Base-by-base conservation (phyloP, 768 basidiomycete species). In the Lentinula raphanica region DNA sequence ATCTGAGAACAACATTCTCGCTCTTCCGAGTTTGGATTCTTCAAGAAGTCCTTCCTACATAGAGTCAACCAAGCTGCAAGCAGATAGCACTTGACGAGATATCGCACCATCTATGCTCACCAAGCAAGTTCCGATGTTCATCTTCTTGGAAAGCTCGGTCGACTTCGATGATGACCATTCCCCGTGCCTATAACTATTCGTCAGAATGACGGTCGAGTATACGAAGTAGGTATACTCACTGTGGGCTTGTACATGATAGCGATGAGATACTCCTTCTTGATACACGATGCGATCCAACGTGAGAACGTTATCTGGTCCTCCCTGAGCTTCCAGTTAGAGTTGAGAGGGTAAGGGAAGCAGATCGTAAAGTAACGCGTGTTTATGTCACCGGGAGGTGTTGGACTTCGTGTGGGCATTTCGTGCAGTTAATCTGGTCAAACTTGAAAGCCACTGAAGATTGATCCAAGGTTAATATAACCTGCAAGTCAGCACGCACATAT, bases 91-190 rank as follows among this genome's bases (percentile, higher is more conserved):
- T 38, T 48, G 25, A 28, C 15, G 6, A 39, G 7, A 13, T 35
- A 35, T 19, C 17, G 15, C 19, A 55, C 54, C 54, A 55, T 42
- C 38, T 9, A 19, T 55, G 54, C 28, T 40, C 27, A 7, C 54
- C 54, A 8, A 55, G 31, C 25, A 55, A 19, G 5, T 13, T 44
- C 3, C 42, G 25, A 44, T 55, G 54, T 7, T 42, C 40, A 5
- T 55, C 54, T 29, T n/a, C n/a, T n/a, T 13, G 29, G 12, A 42
- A 55, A 13, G 39, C 32, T 27, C 54, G 40, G 17, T 55, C 44
- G 9, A 55, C 27, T 21, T 55, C 54, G 15, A 55, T 55, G 9
- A 55, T 23, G 1, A 55, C 54, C 54, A 55, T 55, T 9, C 54
- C 54, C 12, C 54, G 39, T 5, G 54, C 54, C 54, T 55, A 35